Conservation (phyloP, 2,329 filamentous ascomycete genomes). For the Alternaria viburni region DNA sequence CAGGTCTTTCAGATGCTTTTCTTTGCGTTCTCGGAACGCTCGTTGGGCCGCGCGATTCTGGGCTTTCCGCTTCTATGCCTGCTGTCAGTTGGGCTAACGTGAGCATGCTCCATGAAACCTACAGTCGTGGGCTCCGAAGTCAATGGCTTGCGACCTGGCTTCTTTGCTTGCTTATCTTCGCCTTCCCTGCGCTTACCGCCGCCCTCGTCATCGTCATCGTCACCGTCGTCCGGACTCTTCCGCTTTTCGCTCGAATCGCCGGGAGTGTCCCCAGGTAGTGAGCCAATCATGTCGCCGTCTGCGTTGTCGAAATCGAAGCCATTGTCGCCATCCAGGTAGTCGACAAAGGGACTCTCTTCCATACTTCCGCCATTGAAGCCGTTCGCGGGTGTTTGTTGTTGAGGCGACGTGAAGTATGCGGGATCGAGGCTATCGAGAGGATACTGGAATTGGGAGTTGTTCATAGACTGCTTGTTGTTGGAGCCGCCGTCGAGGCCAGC, state of each 20-base stretch:
- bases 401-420: conserved; percentile 47
- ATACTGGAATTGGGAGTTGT: conserved; percentile 40
- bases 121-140: conserved; percentile 96
- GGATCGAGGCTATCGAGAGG: conserved; percentile 43
- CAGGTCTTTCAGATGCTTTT: conserved; percentile 69
- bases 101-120: conserved; percentile 55
- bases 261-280: conserved; percentile 66
- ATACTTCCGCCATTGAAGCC: conserved; percentile 57
- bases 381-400: conserved; percentile 48
- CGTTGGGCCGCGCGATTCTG: conserved; percentile 68
- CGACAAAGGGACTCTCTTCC: conserved; percentile 81
- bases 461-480: conserved; percentile 19
- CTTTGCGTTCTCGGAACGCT: conserved; percentile 67
- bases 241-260: conserved; percentile 66
- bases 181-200: conserved; percentile 80
- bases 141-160: conserved; percentile 93
- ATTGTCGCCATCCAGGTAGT: conserved; percentile 78
- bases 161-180: conserved; percentile 87
- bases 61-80: conserved; percentile 83
- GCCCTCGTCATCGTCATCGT: conserved; percentile 66
- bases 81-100: conserved; percentile 28
- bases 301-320: conserved; percentile 76
- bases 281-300: conserved; percentile 75
- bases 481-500: conserved; percentile 21
- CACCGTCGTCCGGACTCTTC: conserved; percentile 73